phyloP scores from a whole-genome alignment of 768 basidiomycete genomes.

The Neoboletus brunneissimus region DNA sequence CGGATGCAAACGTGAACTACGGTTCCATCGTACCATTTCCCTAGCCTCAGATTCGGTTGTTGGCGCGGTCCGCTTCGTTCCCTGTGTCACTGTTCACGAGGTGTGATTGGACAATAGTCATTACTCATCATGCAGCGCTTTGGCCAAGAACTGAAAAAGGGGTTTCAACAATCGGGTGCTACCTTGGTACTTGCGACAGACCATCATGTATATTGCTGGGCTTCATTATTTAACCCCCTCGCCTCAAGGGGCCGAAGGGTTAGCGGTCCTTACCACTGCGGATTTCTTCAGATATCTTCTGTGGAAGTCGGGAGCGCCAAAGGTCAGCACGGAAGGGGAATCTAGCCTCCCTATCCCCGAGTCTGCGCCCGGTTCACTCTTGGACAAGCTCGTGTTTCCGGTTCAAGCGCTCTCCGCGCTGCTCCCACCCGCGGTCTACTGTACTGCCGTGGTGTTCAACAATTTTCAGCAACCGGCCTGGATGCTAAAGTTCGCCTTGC shows the following conservation, averaged over 20 bases:
- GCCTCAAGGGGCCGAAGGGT: slow-evolving; percentile 21
- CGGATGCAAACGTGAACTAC: neutral
- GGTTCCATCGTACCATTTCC: neutral
- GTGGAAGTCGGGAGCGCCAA: slow-evolving; percentile 2
- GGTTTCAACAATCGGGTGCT: neutral
- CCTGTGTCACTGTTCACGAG: neutral
- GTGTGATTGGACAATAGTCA: slow-evolving; percentile 2
- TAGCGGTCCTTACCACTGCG: slow-evolving; percentile 26
- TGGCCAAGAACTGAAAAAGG: slow-evolving; percentile 16
- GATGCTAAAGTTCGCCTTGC: slow-evolving; percentile 29
- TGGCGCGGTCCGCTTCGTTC: neutral
- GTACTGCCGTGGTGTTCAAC: slow-evolving; percentile 26
- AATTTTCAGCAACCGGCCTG: slow-evolving; percentile 36
- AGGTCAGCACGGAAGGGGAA: slow-evolving; percentile 6
- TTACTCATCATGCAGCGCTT: slow-evolving; percentile 20
- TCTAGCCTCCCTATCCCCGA: slow-evolving; percentile 19
- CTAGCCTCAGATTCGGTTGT: neutral
- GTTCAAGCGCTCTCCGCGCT: slow-evolving; percentile 24
- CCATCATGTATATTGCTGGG: slow-evolving; percentile 31
- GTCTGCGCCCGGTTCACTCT: slow-evolving; percentile 12
- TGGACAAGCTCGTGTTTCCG: slow-evolving; percentile 29
- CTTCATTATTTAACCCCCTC: slow-evolving; percentile 12
- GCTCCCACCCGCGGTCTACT: slow-evolving; percentile 30
- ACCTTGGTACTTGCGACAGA: slow-evolving; percentile 11
- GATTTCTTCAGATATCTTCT: slow-evolving; percentile 23